These are phyloP conservation scores for Spongospora subterranea DNA, from an alignment of 208 protist genomes.

Conservation along the genomic window DNA sequence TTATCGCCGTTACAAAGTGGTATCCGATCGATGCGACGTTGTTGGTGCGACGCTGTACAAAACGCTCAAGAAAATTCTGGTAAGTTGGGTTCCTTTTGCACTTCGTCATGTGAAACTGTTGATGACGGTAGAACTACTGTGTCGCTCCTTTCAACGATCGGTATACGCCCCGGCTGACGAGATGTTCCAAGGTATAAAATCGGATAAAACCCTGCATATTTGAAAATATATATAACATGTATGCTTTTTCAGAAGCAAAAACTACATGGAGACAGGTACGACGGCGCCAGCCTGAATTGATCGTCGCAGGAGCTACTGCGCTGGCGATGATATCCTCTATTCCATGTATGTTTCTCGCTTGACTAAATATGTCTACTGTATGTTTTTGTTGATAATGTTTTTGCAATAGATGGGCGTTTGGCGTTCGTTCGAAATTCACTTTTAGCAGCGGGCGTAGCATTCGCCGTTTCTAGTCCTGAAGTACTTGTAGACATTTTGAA, in stretches of 20 bases:
- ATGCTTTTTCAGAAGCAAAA: background rate
- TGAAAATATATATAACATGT: background rate
- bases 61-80: no score
- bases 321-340: background rate
- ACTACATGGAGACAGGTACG: background rate
- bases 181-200: background rate
- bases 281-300: background rate
- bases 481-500: background rate
- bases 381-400: background rate
- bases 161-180: background rate
- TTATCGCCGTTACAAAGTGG: no score
- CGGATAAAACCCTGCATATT: no score
- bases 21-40: no score
- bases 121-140: background rate
- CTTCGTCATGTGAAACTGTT: no score
- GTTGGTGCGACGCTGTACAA: no score
- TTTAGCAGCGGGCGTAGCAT: background rate
- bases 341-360: background rate
- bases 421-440: slow-evolving; percentile 26
- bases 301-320: background rate
- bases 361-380: background rate
- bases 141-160: background rate
- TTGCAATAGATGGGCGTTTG: background rate
- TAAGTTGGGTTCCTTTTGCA: no score
- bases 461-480: slow-evolving; percentile 23